Conservation (phyloP, 305 asterid genomes). For the Fraxinus baroniana region DNA sequence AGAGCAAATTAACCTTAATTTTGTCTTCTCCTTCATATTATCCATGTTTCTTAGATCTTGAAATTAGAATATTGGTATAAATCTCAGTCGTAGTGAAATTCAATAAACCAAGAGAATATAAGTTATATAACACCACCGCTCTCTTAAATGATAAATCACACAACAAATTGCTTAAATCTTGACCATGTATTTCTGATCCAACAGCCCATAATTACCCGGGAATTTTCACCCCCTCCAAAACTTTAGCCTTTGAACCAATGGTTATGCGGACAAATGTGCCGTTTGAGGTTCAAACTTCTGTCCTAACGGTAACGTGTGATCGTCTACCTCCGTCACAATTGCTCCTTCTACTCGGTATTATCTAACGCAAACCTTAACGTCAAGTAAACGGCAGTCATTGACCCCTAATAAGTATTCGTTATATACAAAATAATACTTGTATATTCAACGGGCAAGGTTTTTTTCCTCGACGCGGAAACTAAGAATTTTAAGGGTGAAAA, state of each 20-base stretch:
- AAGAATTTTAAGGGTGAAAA: constrained; percentile 33
- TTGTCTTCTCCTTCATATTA: not conserved
- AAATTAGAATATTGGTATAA: not conserved
- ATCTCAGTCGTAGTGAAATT: not conserved
- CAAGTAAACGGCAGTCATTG: constrained; percentile 55
- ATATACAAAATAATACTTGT: constrained; percentile 54
- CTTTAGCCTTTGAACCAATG: constrained; percentile 26
- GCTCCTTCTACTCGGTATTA: not conserved
- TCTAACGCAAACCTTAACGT: constrained; percentile 34
- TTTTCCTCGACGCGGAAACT: constrained; percentile 28
- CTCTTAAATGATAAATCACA: constrained; percentile 2
- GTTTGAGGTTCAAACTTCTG: constrained; percentile 88
- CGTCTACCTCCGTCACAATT: constrained; percentile 46
- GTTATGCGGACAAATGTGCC: constrained; percentile 44
- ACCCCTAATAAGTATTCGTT: constrained; percentile 73
- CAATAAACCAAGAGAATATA: not conserved
- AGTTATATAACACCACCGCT: constrained; percentile 10
- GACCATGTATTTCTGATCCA: not conserved
- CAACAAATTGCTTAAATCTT: constrained; percentile 20
- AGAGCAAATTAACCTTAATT: not conserved
- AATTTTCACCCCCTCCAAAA: constrained; percentile 21
- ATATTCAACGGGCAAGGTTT: constrained; percentile 82
- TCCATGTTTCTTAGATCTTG: not conserved
- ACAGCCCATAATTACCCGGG: constrained; percentile 50
- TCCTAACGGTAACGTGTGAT: constrained; percentile 59